Conservation (phyloP, 176 grass and related monocot genomes). For the Areca catechu region DNA sequence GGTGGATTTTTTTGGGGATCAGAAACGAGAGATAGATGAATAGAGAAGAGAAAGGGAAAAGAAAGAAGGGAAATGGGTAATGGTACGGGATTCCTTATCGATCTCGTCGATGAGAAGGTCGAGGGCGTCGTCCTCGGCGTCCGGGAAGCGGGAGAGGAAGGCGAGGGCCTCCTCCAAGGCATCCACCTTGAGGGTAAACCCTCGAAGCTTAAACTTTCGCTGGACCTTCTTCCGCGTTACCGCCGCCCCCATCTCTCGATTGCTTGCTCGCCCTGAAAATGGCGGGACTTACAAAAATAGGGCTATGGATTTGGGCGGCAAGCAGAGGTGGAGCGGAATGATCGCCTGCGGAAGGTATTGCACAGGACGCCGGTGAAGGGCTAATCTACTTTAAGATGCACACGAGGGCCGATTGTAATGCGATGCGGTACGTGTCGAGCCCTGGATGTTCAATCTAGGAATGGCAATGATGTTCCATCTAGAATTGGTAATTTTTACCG, state of each 20-base stretch:
- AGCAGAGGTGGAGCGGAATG: too few species aligned
- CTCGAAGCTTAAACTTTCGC: conserved; percentile 66
- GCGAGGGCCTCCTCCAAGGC: conserved; percentile 63
- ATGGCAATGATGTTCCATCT: too few species aligned
- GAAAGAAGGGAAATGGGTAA: neutral
- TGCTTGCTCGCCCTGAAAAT: neutral
- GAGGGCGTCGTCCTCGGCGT: conserved; percentile 73
- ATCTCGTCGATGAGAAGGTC: conserved; percentile 70
- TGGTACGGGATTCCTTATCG: conserved; percentile 56
- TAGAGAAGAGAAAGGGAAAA: neutral
- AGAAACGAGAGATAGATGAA: neutral
- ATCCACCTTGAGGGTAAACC: conserved; percentile 83
- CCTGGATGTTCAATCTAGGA: too few species aligned
- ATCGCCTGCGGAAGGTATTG: too few species aligned
- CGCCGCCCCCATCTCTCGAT: conserved; percentile 24
- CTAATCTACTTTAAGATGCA: too few species aligned
- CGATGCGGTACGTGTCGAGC: too few species aligned
- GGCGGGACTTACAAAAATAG: too few species aligned
- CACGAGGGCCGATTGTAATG: too few species aligned
- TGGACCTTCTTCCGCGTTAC: conserved; percentile 62
- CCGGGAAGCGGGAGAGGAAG: conserved; percentile 63
- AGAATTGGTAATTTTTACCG: too few species aligned
- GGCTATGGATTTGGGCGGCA: too few species aligned
- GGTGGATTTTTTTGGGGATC: neutral
- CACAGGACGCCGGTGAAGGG: too few species aligned